Evolutionary conservation across 129 eudicot species (phyloP), one percentile per base, ranked within the genome.

Genomic region (Heracleum sosnowskyi): DNA sequence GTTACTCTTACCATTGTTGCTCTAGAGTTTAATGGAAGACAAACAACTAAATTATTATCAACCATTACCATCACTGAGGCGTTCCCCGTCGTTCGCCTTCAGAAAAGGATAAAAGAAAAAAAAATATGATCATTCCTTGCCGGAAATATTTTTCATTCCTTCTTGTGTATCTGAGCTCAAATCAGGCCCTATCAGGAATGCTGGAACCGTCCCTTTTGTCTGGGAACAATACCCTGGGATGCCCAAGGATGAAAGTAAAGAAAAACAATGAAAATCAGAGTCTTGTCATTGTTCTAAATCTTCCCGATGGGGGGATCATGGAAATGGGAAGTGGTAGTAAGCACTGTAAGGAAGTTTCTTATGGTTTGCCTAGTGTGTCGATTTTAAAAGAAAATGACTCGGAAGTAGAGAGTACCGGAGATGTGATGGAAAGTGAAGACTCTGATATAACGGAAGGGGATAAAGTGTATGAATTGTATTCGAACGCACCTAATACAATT

Each of bases 191-290:
- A 73, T 89, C 45, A 80, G 85, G 31, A 86, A 89, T 68, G 77
- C 91, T 9, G 97, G 95, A 71, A 79, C 84, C 34, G 90, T 93
- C 74, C 97, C 98, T 22, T 93, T 93, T 44, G 74, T 51, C 16
- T 93, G 98, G 98, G 98, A 93, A 77, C 86, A 81, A 26, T 86
- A 75, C 76, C 98, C 98, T 5, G 98, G 98, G 79, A 86, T 83
- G 77, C 91, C 98, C 29, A 93, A 91, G 79, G 80, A 86, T 68
- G 91, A 86, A 57, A 77, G 39, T 26, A 75, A 71, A 63, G 78
- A 74, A 47, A 84, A 77, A 63, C n/a, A 40, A 39, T 63, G 81
- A 73, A 34, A 55, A 26, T 40, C 88, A 83, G 29, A 46, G 60
- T 37, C 78, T 79, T 78, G 87, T 83, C 24, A 44, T 81, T 69